Base-by-base conservation (phyloP, 2,329 filamentous ascomycete genomes). In the Epichloe uncinata region DNA sequence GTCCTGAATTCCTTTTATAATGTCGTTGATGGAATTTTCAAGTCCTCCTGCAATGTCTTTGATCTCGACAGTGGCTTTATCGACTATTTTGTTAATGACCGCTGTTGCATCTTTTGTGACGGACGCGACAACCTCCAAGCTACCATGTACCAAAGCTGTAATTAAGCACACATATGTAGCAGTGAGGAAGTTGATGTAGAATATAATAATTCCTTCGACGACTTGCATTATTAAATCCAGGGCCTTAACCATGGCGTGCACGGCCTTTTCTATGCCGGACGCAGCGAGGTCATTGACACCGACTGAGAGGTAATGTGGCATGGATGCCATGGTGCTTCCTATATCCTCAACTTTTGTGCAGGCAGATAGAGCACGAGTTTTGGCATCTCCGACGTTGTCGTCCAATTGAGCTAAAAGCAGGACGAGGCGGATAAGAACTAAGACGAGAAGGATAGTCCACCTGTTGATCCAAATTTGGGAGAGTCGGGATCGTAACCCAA, bases 391-490 rank as follows among this genome's bases (percentile, higher is more conserved):
- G 55, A 97, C 78, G 62, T 90, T 82, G 57, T 80, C 74, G 62
- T 89, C 75, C 55, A 96, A 77, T 58, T 78, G 77, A 50, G 76
- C 75, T 50, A 91, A 78, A 37, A 90, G 81, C 52, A 97, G 73
- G 48, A 98, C 70, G 53, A 91, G 78, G 51, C 90, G 81, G 54
- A 85, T 79, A 48, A 98, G 81, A 50, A 97, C 83, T 49, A 98
- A 81, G 52, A 95, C 67, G 45, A 97, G 75, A 45, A 98, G 76
- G 53, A 97, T 75, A 38, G 93, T 97, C 93, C 93, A 98, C 67
- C 87, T 81, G 73, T 98, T 97, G 71, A 98, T 82, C 89, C 91
- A 96, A 66, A 94, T 78, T 73, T 98, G 93, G 48, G 93, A 97
- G 60, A 97, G 77, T 61, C 90, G 84, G 60, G 91, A 84, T 61